A percentile compares a stretch with the other conserved stretches of the same genome.
phyloP scores from a whole-genome alignment of 2,329 filamentous ascomycete genomes.

The Colletotrichum zoysiae region DNA sequence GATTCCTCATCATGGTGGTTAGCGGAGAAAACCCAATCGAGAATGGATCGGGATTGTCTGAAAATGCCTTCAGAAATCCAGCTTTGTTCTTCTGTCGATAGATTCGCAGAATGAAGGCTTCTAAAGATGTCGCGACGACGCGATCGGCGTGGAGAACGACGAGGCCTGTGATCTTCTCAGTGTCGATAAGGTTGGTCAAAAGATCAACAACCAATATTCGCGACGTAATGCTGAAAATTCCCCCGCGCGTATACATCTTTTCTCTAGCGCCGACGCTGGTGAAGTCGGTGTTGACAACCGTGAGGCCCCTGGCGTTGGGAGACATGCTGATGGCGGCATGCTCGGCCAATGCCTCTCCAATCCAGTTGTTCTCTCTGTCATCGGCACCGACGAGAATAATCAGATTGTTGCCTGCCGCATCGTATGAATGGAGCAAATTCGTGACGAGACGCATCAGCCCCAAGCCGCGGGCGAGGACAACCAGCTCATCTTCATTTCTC shows the following conservation, averaged over 20 bases:
- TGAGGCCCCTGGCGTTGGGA: conserved; percentile 85
- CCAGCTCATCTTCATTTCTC: conserved; percentile 90
- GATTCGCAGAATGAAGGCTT: conserved; percentile 94
- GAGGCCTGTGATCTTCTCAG: conserved; percentile 87
- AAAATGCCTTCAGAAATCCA: conserved; percentile 96
- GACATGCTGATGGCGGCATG: conserved; percentile 91
- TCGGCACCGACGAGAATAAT: conserved; percentile 90
- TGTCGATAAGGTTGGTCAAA: conserved; percentile 83
- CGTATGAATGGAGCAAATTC: conserved; percentile 97
- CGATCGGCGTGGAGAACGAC: conserved; percentile 91
- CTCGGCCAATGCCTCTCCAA: conserved; percentile 94
- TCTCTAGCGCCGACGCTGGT: conserved; percentile 89
- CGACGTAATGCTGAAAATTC: conserved; percentile 95
- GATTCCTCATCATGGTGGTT: conserved; percentile 89
- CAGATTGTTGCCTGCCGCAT: conserved; percentile 94
- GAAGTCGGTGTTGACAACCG: conserved; percentile 92
- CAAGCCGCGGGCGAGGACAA: conserved; percentile 90
- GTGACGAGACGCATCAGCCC: conserved; percentile 92
- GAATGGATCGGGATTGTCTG: conserved; percentile 92
- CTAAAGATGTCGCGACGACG: conserved; percentile 85
- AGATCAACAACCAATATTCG: conserved; percentile 95
- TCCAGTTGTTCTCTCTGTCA: conserved; percentile 95
- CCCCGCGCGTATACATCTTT: conserved; percentile 90
- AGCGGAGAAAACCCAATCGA: conserved; percentile 89
- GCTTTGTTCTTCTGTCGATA: conserved; percentile 94